Evolutionary conservation across 306 rosid species (phyloP), one percentile per base, ranked within the genome.

Genomic region (Casuarina glauca): DNA sequence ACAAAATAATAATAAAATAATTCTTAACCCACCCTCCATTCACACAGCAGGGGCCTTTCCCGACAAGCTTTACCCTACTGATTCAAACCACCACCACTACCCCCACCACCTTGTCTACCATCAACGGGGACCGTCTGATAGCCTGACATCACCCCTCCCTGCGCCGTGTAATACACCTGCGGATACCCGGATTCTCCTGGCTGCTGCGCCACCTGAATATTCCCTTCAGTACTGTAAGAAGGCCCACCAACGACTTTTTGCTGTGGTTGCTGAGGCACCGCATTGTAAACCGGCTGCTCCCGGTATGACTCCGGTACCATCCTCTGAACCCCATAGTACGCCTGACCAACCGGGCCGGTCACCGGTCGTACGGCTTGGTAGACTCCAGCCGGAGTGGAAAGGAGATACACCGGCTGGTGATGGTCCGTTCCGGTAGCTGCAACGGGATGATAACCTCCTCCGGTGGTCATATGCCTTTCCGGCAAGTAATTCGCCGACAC

Each of bases 301-400:
- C 74, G 83, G 80, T 83, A 80, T 53, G 42, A 45, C 53, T 85
- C 85, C 1, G 82, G 87, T 6, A 75, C 79, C 84, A 86, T 75
- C 49, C 89, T 80, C 69, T 83, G 90, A 20, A 87, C 83, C 68
- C 90, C 90, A 54, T 90, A 90, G 78, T 80, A 90, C 0, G 85
- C 74, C 69, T 86, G 96, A 53, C 92, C 89, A 0, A 83, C 78
- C 0, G 91, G 91, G 62, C 91, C 87, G 1, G 82, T 80, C 20
- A 82, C 74, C 9, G 88, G 90, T 63, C 88, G 82, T 11, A 89
- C 80, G 1, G 96, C 91, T 69, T 94, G 98, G 57, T 78, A 89
- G 1, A 90, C 55, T 5, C 94, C 97, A 0, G 83, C 70, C 1
- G 88, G 87, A 0, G 94, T 89, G 32, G 80, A 85, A 63, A 94